Evolutionary conservation across 2,329 filamentous ascomycete genomes (phyloP).

Genomic region (Cladorrhinum sp.): DNA sequence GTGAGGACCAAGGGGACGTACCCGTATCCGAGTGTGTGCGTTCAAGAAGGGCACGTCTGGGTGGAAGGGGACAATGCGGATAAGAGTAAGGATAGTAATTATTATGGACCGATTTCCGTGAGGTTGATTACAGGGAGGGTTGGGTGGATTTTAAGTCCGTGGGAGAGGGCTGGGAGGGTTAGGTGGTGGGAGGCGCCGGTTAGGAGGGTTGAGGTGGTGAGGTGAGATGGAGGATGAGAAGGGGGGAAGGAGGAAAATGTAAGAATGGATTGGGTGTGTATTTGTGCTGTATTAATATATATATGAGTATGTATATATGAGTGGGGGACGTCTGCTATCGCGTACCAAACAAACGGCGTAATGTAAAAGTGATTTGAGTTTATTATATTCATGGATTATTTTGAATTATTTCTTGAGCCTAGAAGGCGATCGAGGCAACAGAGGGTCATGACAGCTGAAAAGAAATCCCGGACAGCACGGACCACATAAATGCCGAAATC

Average conservation of each 20-base stretch:
- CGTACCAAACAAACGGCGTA: too few relatives aligned
- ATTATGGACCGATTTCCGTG: constrained; percentile 79
- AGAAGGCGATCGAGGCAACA: neutral
- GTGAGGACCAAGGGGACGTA: constrained; percentile 65
- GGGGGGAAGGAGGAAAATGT: neutral
- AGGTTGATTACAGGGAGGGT: constrained; percentile 73
- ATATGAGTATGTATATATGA: neutral
- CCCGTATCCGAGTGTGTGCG: constrained; percentile 52
- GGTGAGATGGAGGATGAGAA: neutral
- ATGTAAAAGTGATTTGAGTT: too few relatives aligned
- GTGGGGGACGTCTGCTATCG: too few relatives aligned
- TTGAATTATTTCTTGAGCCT: too few relatives aligned
- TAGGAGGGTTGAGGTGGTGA: constrained; percentile 17
- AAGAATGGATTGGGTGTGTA: too few relatives aligned
- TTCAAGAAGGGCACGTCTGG: constrained; percentile 88
- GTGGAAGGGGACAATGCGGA: constrained; percentile 80
- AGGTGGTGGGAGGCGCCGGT: constrained; percentile 53
- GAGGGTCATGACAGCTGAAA: neutral
- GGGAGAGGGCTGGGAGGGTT: constrained; percentile 54
- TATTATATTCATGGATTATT: too few relatives aligned
- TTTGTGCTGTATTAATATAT: neutral
- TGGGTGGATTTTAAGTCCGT: constrained; percentile 69
- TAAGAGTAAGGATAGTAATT: constrained; percentile 77
- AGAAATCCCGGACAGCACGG: too few relatives aligned
- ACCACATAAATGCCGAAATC: too few relatives aligned